Conservation (phyloP, 768 basidiomycete species). For the Naganishia onofrii region DNA sequence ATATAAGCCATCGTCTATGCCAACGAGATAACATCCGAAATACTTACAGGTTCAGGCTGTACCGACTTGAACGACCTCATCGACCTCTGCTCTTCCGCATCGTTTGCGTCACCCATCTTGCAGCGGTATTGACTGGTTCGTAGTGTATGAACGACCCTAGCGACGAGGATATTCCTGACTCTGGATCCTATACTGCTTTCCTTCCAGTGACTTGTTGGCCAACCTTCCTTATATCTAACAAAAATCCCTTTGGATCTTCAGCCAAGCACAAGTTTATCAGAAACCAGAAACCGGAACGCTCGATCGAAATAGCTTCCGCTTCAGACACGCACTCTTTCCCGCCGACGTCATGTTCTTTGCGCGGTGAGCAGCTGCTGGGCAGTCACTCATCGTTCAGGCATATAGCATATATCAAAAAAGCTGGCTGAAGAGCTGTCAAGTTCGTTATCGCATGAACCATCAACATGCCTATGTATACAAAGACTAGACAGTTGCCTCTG, state of each 20-base stretch:
- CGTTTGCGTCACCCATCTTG: constrained; percentile 25
- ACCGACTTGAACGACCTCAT: constrained; percentile 40
- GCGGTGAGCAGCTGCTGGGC: neutral
- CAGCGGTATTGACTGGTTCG: neutral
- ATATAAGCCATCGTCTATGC: neutral
- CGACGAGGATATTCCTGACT: no score
- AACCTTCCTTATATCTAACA: no score
- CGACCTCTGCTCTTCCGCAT: constrained; percentile 48
- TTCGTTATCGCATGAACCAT: no score
- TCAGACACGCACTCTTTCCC: neutral
- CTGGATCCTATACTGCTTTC: no score
- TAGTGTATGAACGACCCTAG: neutral
- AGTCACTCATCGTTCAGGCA: neutral
- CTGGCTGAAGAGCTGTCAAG: no score
- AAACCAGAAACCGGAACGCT: neutral
- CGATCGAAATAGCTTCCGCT: constrained; percentile 9
- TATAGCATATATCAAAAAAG: no score
- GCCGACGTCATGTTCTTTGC: neutral
- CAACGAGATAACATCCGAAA: neutral
- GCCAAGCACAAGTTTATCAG: neutral
- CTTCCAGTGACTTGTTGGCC: no score
- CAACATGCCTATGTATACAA: neutral
- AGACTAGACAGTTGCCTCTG: neutral
- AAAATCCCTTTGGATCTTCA: neutral
- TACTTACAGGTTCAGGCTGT: constrained; percentile 44